Conservation (phyloP, 495 filamentous ascomycete species). For the Bathelium albidoporum region DNA sequence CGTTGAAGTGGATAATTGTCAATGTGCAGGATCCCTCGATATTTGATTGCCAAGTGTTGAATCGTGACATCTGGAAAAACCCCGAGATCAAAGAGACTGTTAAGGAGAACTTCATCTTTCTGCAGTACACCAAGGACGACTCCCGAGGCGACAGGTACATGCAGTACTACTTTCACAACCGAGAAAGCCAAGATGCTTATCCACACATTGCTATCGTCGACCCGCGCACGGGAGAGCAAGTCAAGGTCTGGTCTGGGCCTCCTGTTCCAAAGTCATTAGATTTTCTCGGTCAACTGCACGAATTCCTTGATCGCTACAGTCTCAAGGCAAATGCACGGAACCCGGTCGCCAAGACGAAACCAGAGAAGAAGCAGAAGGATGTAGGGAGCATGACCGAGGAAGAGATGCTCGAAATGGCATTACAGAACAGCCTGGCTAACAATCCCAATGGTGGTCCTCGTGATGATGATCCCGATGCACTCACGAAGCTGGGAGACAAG, state of each 20-base stretch:
- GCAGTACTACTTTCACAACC: constrained; percentile 70
- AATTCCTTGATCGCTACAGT: constrained; percentile 93
- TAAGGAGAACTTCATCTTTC: constrained; percentile 85
- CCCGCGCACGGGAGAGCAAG: constrained; percentile 90
- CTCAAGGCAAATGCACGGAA: constrained; percentile 80
- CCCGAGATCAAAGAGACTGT: constrained; percentile 64
- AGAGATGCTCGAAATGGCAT: constrained; percentile 87
- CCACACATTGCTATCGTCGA: constrained; percentile 95
- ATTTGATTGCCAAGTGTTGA: constrained; percentile 86
- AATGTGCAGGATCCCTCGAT: constrained; percentile 88
- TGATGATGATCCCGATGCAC: constrained; percentile 68
- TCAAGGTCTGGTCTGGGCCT: constrained; percentile 85
- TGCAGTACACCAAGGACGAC: constrained; percentile 83
- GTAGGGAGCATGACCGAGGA: constrained; percentile 89
- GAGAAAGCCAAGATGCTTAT: constrained; percentile 66
- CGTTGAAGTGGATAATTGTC: constrained; percentile 86
- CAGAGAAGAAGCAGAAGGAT: constrained; percentile 53
- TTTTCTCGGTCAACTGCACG: constrained; percentile 82
- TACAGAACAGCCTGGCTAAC: constrained; percentile 70
- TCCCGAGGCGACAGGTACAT: constrained; percentile 64
- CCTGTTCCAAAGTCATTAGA: constrained; percentile 67
- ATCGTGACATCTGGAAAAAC: constrained; percentile 93
- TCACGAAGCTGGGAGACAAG: constrained; percentile 54
- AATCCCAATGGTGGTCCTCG: constrained; percentile 20
- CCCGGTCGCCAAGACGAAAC: constrained; percentile 73